Evolutionary conservation across 805 yeast genomes (phyloP), one percentile per base, ranked within the genome.

Genomic region (Zygoascus ofunaensis): DNA sequence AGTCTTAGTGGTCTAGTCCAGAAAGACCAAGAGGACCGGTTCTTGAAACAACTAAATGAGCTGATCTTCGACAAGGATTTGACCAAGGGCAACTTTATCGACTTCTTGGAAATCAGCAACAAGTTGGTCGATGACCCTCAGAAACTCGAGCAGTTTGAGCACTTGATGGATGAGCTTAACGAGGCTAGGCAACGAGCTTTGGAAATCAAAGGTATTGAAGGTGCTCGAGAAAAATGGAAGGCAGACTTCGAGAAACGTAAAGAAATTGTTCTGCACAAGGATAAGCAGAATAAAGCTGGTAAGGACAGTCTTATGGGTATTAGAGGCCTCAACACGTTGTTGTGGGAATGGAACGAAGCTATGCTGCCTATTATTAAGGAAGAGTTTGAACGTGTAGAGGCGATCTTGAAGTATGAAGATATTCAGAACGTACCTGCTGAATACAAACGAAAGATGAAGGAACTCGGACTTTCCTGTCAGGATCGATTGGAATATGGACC

Each of bases 141-240:
- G 38, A 45, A 50, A 14, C 28, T 34, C 12, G 56, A 41, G 4
- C 58, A 61, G 45, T 90, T 89, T 59, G 83, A 86, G 55, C 68
- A 66, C 17, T 73, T 79, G 0, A 63, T 92, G 39, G 89, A 87
- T 50, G 62, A 70, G 1, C 76, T 82, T 52, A 89, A 92, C 53
- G 76, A 74, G 45, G 77, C 76, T 21, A 76, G 98, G 59, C 96
- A 92, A 61, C 68, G 75, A 38, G 73, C 73, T 24, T 60, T 92
- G 26, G 98, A 92, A 62, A 68, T 77, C 17, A 73, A 82, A 47
- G 90, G 95, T 2, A 69, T 84, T 1, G 89, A 83, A 50, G 89
- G 90, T 1, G 94, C 97, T 0, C 77, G 76, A 50, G 86, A 81
- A 55, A 82, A 84, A 60, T 90, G 98, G 98, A 80, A 77, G 59